Evolutionary conservation across 441 rosid species (phyloP), one percentile per base, ranked within the genome.

Genomic region (Populus hybrid): DNA sequence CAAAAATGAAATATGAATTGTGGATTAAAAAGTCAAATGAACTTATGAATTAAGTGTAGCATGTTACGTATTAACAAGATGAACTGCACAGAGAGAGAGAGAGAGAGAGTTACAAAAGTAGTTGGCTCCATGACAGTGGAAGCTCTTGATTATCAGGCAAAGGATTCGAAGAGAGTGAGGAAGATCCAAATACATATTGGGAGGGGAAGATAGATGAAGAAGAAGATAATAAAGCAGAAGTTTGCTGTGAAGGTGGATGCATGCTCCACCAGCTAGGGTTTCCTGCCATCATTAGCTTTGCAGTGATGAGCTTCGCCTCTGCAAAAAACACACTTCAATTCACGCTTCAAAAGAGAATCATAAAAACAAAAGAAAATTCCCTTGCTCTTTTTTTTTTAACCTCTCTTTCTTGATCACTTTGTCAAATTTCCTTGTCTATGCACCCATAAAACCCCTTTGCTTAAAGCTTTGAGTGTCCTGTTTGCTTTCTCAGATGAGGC

Each of bases 81-180:
- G 18, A 75, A 73, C 36, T 59, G 6, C 21, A 57, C 20, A 76
- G 20, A 57, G 63, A 46, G 57, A 46, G 57, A 50, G 36, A 74
- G 46, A 72, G 81, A 76, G 80, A 76, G 79, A 78, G n/a, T 86
- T 90, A 94, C 98, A 92, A 28, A 75, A 94, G 97, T 38, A 92
- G 92, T 81, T 94, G 98, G 85, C 93, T 92, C 97, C 92, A 88
- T 66, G 98, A 90, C 81, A 88, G 93, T 24, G 91, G 94, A 87
- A 90, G 91, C 65, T 83, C 78, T 66, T 91, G 92, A 59, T 89
- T 88, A 79, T 85, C 91, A 80, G 85, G 82, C 88, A 88, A 88
- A 64, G 86, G 80, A 85, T 86, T 86, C 46, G 83, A 74, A 76
- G 87, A 83, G 81, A 86, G 75, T 77, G 84, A 82, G 35, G 86